Evolutionary conservation across 2,329 filamentous ascomycete species (phyloP).

Genomic region (Scedosporium minutisporum): DNA sequence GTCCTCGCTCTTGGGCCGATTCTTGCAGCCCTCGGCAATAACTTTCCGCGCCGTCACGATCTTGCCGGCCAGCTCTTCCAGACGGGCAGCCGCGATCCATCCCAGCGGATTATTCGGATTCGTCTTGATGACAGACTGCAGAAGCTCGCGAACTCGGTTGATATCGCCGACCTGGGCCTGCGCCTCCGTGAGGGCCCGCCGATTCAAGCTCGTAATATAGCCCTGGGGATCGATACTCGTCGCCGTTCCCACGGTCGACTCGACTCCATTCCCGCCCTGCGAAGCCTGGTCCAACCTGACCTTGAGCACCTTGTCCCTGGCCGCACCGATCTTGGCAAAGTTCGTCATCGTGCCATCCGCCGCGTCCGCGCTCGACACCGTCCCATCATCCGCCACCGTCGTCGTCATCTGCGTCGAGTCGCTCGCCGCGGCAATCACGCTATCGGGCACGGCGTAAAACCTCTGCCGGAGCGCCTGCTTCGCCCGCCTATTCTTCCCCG

Average conservation of each 20-base stretch:
- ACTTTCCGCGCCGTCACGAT: constrained; percentile 80
- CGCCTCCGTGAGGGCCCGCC: constrained; percentile 66
- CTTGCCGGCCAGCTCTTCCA: constrained; percentile 90
- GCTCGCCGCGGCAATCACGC: constrained; percentile 78
- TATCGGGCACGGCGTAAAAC: constrained; percentile 96
- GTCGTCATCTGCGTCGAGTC: constrained; percentile 76
- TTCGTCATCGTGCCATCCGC: constrained; percentile 93
- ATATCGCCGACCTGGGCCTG: constrained; percentile 88
- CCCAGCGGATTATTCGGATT: constrained; percentile 91
- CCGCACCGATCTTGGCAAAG: constrained; percentile 93
- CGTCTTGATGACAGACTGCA: constrained; percentile 96
- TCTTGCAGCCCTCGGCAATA: constrained; percentile 78
- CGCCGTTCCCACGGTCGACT: constrained; percentile 65
- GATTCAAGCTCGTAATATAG: constrained; percentile 85
- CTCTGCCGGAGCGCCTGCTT: constrained; percentile 74
- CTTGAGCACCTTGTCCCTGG: constrained; percentile 89
- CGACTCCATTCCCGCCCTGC: constrained; percentile 45
- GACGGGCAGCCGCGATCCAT: constrained; percentile 86
- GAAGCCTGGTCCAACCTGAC: constrained; percentile 89
- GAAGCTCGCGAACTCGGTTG: constrained; percentile 78
- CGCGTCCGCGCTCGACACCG: constrained; percentile 33
- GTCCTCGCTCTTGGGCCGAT: constrained; percentile 90
- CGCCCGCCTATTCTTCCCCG: constrained; percentile 79
- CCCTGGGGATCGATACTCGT: constrained; percentile 92
- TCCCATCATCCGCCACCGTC: constrained; percentile 74